Base-by-base conservation (phyloP, 139 green algal species). In the Nannochloris sp. region DNA sequence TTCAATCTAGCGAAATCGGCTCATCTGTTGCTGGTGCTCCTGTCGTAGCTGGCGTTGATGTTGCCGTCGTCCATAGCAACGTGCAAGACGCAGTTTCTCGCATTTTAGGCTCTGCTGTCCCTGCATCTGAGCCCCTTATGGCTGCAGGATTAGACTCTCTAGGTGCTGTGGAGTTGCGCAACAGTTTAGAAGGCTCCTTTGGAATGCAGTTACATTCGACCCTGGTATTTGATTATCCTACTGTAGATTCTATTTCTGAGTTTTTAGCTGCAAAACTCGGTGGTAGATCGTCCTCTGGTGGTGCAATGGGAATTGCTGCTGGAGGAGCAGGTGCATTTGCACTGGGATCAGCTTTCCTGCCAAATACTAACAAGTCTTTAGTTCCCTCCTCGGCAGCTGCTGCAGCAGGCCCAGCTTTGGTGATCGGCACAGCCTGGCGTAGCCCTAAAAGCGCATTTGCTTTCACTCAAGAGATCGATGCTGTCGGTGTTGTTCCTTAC, bases 181-280 rank as follows among this genome's bases (percentile, higher is more conserved):
- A 56, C 61, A 39, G 29, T 37, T 72, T 79, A n/a, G 75, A 91
- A 69, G 45, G 44, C 10, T 15, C 24, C 7, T 42, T 81, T 15
- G 63, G 63, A 19, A 31, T 91, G 14, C 24, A 70, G 47, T 76
- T 94, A 34, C 82, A 82, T 1, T 37, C 60, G 6, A 94, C 82
- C 9, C 57, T 92, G 5, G 73, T 82, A 10, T 87, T 92, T 33
- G 86, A 92, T 67, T 85, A 88, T 66, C 86, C 84, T 6, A 86
- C 82, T 2, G 56, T 81, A n/a, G 55, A 48, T 15, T 69, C 44
- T 5, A 60, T 78, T 4, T 37, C 65, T 1, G 55, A 67, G 45
- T 63, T 54, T 34, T 24, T 78, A 6, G 19, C 71, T 12, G 39
- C 23, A 46, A 58, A 37, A 44, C 34, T 31, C n/a, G n/a, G n/a